A percentile compares a stretch with the other conserved stretches of the same genome.
phyloP scores from a whole-genome alignment of 2,329 filamentous ascomycete species.

The Stenocarpella maydis region DNA sequence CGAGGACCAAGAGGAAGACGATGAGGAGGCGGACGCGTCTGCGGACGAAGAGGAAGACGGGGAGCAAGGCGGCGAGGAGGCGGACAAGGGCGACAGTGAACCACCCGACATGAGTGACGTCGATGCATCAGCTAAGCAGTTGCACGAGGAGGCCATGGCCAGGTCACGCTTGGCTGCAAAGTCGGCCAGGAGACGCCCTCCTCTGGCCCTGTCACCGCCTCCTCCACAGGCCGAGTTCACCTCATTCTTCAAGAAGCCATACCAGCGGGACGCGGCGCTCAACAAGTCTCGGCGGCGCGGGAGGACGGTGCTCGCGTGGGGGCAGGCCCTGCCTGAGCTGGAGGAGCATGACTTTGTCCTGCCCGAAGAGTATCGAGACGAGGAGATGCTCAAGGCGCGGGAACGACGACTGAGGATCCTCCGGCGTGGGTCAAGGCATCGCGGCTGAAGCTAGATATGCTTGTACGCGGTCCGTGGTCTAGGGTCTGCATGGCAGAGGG shows the following conservation, averaged over 20 bases:
- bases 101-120: constrained; percentile 73
- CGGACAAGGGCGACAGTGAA: constrained; percentile 53
- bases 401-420: constrained; percentile 70
- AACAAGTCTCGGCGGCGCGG: constrained; percentile 74
- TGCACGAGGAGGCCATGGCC: constrained; percentile 74
- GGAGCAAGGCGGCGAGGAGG: constrained; percentile 41
- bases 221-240: constrained; percentile 69
- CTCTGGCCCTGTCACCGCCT: constrained; percentile 40
- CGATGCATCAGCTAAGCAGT: constrained; percentile 76
- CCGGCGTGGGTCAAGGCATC: constrained; percentile 41
- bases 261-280: constrained; percentile 83
- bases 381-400: constrained; percentile 63
- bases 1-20: constrained; percentile 40
- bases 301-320: constrained; percentile 80
- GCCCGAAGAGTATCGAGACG: constrained; percentile 69
- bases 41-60: constrained; percentile 41
- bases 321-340: constrained; percentile 79
- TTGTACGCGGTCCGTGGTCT: not conserved
- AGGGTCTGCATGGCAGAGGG: not conserved
- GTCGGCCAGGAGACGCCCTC: constrained; percentile 43
- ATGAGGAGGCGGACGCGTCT: constrained; percentile 45
- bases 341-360: constrained; percentile 76
- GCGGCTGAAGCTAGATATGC: constrained; percentile 22
- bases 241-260: constrained; percentile 86
- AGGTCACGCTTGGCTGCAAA: constrained; percentile 54